phyloP scores from a whole-genome alignment of 306 rosid species.

The Quercus parvula region DNA sequence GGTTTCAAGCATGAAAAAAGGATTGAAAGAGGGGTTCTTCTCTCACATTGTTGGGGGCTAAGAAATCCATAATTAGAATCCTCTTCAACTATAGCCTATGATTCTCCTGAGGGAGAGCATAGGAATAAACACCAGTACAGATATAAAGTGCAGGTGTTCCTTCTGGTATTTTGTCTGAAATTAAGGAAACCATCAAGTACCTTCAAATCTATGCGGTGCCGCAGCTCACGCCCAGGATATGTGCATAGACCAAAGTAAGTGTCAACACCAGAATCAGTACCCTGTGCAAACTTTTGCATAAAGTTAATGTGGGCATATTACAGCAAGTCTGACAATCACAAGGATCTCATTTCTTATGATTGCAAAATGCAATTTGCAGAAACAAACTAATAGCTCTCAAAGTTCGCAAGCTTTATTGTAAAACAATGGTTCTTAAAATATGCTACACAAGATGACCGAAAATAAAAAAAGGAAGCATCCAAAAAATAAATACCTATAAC shows the following conservation, averaged over 20 bases:
- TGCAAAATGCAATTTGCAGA: background rate
- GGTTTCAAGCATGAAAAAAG: background rate
- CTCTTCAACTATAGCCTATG: background rate
- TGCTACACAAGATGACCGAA: background rate
- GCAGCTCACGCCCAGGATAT: slow-evolving; percentile 80
- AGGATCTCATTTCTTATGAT: background rate
- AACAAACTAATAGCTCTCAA: background rate
- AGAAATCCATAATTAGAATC: background rate
- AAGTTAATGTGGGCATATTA: background rate
- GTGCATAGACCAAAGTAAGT: slow-evolving; percentile 93
- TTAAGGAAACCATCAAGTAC: slow-evolving; percentile 24
- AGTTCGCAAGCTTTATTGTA: background rate
- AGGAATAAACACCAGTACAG: background rate
- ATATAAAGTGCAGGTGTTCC: background rate
- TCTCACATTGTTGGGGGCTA: background rate
- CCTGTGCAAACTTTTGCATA: slow-evolving; percentile 44
- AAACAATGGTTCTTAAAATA: background rate
- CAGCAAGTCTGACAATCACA: background rate
- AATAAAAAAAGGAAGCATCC: background rate
- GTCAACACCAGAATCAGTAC: slow-evolving; percentile 81
- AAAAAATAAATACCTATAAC: background rate
- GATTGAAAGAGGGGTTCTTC: background rate
- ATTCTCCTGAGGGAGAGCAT: background rate
- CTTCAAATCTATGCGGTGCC: slow-evolving; percentile 90
- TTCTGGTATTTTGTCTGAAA: background rate